Evolutionary conservation across 306 rosid species (phyloP).

Genomic region (Parietaria judaica): DNA sequence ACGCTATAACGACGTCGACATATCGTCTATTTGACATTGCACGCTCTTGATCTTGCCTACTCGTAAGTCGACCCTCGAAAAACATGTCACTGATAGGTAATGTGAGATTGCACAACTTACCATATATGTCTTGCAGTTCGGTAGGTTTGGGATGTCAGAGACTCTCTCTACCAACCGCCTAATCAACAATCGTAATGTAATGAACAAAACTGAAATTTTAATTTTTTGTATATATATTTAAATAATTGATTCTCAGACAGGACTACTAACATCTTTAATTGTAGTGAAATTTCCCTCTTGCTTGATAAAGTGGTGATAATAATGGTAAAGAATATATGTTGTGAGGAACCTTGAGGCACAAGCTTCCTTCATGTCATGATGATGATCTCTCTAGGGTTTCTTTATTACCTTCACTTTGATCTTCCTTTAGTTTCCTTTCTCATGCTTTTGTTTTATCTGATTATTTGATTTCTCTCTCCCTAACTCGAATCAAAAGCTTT

Average conservation of each 20-base stretch:
- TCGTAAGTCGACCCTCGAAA: too few relatives aligned
- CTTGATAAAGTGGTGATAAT: slow-evolving; percentile 21
- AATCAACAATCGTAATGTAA: too few relatives aligned
- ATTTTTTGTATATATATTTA: neutral
- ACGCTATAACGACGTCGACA: too few relatives aligned
- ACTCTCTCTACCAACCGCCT: too few relatives aligned
- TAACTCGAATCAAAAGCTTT: slow-evolving; percentile 35
- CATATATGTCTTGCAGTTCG: too few relatives aligned
- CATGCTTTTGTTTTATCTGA: slow-evolving; percentile 29
- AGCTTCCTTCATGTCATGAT: slow-evolving; percentile 31
- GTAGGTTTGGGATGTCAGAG: too few relatives aligned
- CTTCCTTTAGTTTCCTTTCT: slow-evolving; percentile 32
- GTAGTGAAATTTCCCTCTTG: slow-evolving; percentile 22
- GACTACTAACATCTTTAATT: slow-evolving; percentile 17
- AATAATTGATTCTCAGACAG: slow-evolving; percentile 31
- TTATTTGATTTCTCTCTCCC: slow-evolving; percentile 16
- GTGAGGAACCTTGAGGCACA: slow-evolving; percentile 49
- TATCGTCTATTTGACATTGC: too few relatives aligned
- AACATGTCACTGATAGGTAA: too few relatives aligned
- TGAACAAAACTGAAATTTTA: too few relatives aligned
- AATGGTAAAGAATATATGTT: neutral
- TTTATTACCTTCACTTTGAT: slow-evolving; percentile 25
- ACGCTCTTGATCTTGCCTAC: too few relatives aligned
- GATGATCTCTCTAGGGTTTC: slow-evolving; percentile 20
- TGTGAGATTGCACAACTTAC: too few relatives aligned